phyloP scores from a whole-genome alignment of 352 stramenopile genomes.

The Vaucheria bursata region DNA sequence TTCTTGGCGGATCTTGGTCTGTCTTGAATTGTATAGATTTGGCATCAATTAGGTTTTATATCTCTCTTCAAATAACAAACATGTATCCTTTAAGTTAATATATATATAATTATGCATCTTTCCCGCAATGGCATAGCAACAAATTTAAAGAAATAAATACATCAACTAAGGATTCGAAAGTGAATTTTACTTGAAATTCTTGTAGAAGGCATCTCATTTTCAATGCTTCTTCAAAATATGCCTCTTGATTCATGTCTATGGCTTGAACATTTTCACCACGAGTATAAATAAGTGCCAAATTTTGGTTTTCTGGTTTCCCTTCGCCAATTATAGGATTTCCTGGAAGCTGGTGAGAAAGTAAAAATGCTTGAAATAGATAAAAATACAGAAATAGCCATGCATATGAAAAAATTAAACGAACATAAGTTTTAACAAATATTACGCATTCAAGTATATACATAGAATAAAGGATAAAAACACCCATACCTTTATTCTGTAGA shows the following conservation, averaged over 20 bases:
- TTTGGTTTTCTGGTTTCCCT: slow-evolving; percentile 99
- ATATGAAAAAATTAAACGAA: too few relatives aligned
- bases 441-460: too few relatives aligned
- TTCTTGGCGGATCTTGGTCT: slow-evolving; percentile 62
- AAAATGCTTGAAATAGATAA: too few relatives aligned
- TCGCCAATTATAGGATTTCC: slow-evolving; percentile 96
- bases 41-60: too few relatives aligned
- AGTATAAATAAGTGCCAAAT: slow-evolving; percentile 95
- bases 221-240: slow-evolving; percentile 92
- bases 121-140: too few relatives aligned
- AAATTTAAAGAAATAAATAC: too few relatives aligned
- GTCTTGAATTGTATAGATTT: slow-evolving; percentile 24
- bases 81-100: too few relatives aligned
- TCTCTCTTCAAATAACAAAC: too few relatives aligned
- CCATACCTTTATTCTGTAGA: slow-evolving; percentile 80
- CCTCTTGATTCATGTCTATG: slow-evolving; percentile 97
- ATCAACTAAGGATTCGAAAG: background rate
- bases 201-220: slow-evolving; percentile 98
- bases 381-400: too few relatives aligned
- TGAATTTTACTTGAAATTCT: slow-evolving; percentile 73
- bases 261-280: slow-evolving; percentile 93
- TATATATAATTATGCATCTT: too few relatives aligned
- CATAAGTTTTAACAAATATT: too few relatives aligned
- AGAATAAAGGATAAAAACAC: background rate
- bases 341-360: slow-evolving; percentile 64